phyloP scores from a whole-genome alignment of 257 asterid genomes.

The Fraxinus americana region DNA sequence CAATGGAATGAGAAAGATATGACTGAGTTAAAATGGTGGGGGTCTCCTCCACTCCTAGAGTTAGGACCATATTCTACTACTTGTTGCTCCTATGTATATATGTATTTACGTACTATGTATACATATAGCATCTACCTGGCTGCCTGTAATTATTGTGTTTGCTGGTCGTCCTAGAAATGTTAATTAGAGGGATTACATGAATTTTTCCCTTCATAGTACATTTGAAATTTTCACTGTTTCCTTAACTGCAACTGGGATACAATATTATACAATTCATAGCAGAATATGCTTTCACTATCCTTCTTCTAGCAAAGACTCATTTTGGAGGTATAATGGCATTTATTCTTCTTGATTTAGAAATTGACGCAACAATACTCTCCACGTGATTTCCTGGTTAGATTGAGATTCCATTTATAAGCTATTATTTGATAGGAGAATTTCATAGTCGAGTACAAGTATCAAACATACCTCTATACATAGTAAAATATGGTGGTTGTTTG shows the following conservation, averaged over 20 bases:
- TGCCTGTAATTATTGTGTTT: constrained; percentile 15
- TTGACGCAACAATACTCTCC: not conserved
- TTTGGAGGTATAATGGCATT: not conserved
- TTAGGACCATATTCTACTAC: constrained; percentile 47
- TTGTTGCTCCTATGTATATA: constrained; percentile 24
- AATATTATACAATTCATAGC: not conserved
- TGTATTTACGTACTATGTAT: too few relatives aligned
- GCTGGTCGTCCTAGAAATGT: constrained; percentile 42
- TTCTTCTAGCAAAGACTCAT: constrained; percentile 11
- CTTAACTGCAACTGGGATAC: not conserved
- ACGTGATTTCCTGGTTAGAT: constrained; percentile 18
- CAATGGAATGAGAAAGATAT: constrained; percentile 24
- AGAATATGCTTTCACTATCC: not conserved
- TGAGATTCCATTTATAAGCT: constrained; percentile 9
- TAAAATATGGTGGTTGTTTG: not conserved
- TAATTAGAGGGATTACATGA: constrained; percentile 25
- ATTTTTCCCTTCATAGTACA: not conserved
- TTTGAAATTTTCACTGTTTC: constrained; percentile 16
- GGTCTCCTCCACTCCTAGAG: constrained; percentile 8
- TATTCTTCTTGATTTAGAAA: constrained; percentile 17
- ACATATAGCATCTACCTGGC: not conserved
- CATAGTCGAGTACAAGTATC: constrained; percentile 10
- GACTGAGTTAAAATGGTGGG: not conserved
- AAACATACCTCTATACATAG: not conserved
- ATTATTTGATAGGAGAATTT: not conserved